phyloP scores from a whole-genome alignment of 495 filamentous ascomycete genomes.

The Poronia punctata region DNA sequence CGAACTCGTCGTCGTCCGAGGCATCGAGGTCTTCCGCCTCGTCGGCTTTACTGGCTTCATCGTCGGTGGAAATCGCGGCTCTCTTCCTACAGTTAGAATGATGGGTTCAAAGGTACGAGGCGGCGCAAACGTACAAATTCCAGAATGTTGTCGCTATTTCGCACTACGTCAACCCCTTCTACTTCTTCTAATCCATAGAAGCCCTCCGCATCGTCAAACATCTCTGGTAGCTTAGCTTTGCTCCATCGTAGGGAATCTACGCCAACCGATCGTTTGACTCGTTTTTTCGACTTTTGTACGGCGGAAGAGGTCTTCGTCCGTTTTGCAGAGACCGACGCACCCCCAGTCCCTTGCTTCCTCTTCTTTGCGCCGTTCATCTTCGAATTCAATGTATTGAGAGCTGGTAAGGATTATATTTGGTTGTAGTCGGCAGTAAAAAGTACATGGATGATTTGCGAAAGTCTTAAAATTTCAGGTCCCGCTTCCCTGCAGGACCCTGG shows the following conservation, averaged over 20 bases:
- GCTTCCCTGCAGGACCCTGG: conserved; percentile 5
- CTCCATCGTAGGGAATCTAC: conserved; percentile 77
- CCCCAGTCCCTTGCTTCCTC: conserved; percentile 34
- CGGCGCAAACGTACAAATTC: conserved; percentile 41
- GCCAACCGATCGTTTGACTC: conserved; percentile 27
- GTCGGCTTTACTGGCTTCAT: conserved; percentile 15
- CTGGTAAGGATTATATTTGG: too few relatives aligned
- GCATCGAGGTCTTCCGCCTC: conserved; percentile 5
- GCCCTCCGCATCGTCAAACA: conserved; percentile 84
- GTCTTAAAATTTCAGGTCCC: conserved; percentile 13
- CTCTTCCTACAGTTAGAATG: conserved; percentile 15
- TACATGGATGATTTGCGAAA: conserved; percentile 11
- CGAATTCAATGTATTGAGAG: too few relatives aligned
- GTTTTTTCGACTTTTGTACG: conserved; percentile 12
- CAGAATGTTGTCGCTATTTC: conserved; percentile 41
- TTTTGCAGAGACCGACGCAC: conserved; percentile 34
- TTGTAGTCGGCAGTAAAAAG: too few relatives aligned
- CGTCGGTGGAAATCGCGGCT: conserved; percentile 10
- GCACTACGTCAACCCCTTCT: conserved; percentile 76
- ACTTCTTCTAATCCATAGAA: conserved; percentile 93
- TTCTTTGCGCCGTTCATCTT: conserved; percentile 35
- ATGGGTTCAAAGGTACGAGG: background rate
- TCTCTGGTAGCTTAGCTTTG: conserved; percentile 73
- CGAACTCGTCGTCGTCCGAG: conserved; percentile 38
- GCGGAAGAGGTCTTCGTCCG: conserved; percentile 35